These are phyloP conservation scores for Suhomyces sp. DNA, from an alignment of 805 yeast species.

Conservation along the genomic window DNA sequence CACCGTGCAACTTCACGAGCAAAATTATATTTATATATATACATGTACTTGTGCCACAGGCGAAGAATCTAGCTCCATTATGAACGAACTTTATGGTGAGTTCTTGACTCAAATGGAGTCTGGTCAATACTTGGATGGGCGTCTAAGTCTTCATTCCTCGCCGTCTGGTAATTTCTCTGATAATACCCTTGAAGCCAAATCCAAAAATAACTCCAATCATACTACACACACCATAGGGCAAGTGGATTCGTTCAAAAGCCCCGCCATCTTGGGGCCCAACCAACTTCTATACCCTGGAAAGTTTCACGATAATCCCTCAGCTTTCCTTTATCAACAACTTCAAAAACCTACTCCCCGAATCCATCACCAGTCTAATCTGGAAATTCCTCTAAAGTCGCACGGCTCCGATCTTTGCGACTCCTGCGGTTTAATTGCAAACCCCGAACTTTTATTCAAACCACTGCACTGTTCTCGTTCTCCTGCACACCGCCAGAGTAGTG, in stretches of 20 bases:
- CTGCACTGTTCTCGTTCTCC: not conserved
- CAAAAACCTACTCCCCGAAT: not conserved
- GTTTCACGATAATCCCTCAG: not conserved
- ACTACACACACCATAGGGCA: not conserved
- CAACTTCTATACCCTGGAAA: not conserved
- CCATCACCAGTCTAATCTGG: not conserved
- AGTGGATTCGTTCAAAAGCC: not conserved
- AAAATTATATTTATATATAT: not conserved
- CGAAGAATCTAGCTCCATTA: not conserved
- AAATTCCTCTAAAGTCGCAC: not conserved
- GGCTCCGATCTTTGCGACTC: not conserved
- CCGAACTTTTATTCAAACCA: not conserved
- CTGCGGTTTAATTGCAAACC: not conserved
- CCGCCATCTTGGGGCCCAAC: not conserved
- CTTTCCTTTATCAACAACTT: not conserved
- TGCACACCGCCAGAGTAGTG: not conserved
- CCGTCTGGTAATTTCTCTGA: not conserved
- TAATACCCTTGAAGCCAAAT: not conserved
- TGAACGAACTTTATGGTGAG: constrained; percentile 11
- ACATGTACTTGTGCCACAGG: not conserved
- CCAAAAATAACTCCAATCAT: not conserved
- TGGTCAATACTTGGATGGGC: constrained; percentile 13
- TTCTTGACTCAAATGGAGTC: constrained; percentile 24
- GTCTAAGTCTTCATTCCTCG: not conserved
- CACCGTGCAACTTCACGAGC: not conserved